Base-by-base conservation (phyloP, 257 asterid species). In the Capsicum chinense region DNA sequence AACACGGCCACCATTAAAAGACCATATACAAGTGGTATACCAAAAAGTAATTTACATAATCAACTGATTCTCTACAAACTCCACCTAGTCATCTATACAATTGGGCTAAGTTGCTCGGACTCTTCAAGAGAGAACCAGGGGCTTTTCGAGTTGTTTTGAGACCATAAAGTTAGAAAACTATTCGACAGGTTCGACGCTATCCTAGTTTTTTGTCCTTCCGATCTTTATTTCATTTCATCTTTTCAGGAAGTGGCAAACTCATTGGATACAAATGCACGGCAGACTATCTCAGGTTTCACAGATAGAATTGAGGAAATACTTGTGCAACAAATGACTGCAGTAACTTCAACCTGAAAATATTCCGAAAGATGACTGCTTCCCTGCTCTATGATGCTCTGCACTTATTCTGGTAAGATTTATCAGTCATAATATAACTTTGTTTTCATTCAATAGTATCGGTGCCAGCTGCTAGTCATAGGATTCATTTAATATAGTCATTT, bases 201-300 rank as follows among this genome's bases (percentile, higher is more conserved):
- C 66, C n/a, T 17, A n/a, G 66, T 5, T 44, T 44, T 44, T 44
- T 44, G 7, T 44, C 48, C 48, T 44, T 44, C 0, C 48, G 48
- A 44, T 44, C 64, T 54, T 13, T 52, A 9, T 7, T 68, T 54
- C 26, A 54, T 76, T 52, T 54, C 19, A 76, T 15, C 48, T 15
- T 13, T 54, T 37, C 79, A 95, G 99, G 97, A 92, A 83, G 62
- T 81, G 90, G 92, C 94, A 1, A 94, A 93, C 91, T 89, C 93
- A 4, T 85, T 89, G 87, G 90, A 84, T 66, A 58, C 83, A 78
- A 80, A 50, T 56, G 21, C 82, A 14, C 92, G 97, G 17, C 92
- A 79, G 85, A 88, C 88, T 54, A 82, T 95, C 83, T 85, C 91
- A 62, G 90, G 89, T 85, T 94, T 94, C 21, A 86, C 89, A 2